Evolutionary conservation across 2,329 filamentous ascomycete genomes (phyloP).

Genomic region (Colletotrichum sp.): DNA sequence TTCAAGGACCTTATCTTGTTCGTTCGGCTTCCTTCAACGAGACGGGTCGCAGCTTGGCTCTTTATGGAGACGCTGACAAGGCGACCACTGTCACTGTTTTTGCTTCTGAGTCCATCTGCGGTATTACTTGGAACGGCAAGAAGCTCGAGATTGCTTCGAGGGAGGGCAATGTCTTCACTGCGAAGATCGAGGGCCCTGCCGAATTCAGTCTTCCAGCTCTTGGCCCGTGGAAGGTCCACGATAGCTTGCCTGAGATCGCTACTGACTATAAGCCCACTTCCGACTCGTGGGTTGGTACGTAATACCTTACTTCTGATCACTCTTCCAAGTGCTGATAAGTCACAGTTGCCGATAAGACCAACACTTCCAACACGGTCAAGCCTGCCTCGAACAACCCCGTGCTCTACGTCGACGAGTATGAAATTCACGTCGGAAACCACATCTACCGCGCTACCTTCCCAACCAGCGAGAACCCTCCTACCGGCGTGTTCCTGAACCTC

Average conservation of each 20-base stretch:
- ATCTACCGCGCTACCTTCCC: constrained; percentile 59
- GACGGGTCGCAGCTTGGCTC: constrained; percentile 38
- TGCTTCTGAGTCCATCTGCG: constrained; percentile 47
- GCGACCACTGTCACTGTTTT: constrained; percentile 50
- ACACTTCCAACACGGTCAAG: constrained; percentile 50
- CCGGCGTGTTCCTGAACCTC: constrained; percentile 53
- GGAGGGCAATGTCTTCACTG: constrained; percentile 31
- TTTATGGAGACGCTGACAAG: constrained; percentile 51
- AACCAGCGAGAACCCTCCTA: constrained; percentile 38
- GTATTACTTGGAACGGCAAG: constrained; percentile 58
- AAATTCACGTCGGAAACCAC: constrained; percentile 57
- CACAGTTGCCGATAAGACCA: constrained; percentile 50
- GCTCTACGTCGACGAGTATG: constrained; percentile 63
- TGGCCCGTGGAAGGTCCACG: constrained; percentile 49
- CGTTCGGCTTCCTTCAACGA: constrained; percentile 43
- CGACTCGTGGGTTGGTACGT: constrained; percentile 46
- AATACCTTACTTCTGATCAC: background rate
- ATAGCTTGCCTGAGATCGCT: constrained; percentile 53
- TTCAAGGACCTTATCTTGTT: constrained; percentile 58
- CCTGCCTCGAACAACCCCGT: constrained; percentile 58
- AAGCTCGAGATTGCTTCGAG: constrained; percentile 31
- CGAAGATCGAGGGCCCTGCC: constrained; percentile 29
- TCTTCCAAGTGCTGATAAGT: background rate
- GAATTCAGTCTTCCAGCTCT: constrained; percentile 44
- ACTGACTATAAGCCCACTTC: constrained; percentile 46